Evolutionary conservation across 495 filamentous ascomycete species (phyloP), one percentile per base, ranked within the genome.

Genomic region (Penicillium soppii): DNA sequence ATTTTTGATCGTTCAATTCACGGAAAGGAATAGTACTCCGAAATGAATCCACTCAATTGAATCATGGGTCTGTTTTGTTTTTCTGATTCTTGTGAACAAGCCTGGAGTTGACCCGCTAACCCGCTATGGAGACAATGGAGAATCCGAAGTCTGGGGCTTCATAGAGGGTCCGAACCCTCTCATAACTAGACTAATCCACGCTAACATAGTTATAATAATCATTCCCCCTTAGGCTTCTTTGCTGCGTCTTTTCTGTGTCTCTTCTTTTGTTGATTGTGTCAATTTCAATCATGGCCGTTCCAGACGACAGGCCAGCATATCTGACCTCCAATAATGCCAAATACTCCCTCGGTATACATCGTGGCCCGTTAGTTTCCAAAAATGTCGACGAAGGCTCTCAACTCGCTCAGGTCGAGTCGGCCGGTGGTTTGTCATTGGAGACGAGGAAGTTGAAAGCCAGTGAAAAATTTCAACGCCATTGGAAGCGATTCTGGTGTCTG

Each of bases 401-500:
- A 42, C 47, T 71, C 13, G 66, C 66, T 46, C 58, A 66, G 32
- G 43, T 67, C 52, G 63, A 68, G 37, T 66, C 63, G 7, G 59
- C 56, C 1, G 59, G 67, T 7, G 62, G 63, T 5, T 47, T 65
- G 10, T 66, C 68, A 4, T 46, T 73, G 15, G 67, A 63, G 25
- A 66, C 58, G 10, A 56, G 43, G 17, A 48, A 63, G 21, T 51
- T 57, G 38, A 69, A 62, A 44, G 53, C 44, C 13, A 54, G 42
- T 7, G 59, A 69, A 40, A 64, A 56, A n/a, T 33, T 71, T 1
- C 47, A 60, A 2, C 64, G 63, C 17, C 71, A 74, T 54, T 74
- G 68, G 59, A 63, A 61, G 35, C 66, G 71, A n/a, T 74, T 72
- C 54, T 74, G 69, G 69, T 72, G 64, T 43, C 59, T 58, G 38